Evolutionary conservation across 208 protist species (phyloP).

Genomic region (Plasmodiophora brassicae): DNA sequence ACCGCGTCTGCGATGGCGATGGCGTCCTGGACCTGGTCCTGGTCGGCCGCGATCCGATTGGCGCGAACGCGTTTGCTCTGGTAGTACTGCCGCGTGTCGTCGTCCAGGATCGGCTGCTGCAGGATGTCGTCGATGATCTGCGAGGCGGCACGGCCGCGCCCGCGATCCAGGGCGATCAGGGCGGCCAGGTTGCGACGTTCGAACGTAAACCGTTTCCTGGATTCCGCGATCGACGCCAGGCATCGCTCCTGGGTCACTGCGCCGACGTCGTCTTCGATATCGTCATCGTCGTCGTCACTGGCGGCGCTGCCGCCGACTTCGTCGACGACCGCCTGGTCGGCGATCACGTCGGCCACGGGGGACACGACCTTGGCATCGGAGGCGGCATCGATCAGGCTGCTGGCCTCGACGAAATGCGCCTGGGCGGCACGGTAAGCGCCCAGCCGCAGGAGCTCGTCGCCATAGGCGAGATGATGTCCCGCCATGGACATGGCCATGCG

Average conservation of each 20-base stretch:
- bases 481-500: too few species aligned
- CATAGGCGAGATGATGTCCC: not conserved
- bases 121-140: not conserved
- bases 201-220: not conserved
- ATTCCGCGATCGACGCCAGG: not conserved
- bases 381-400: too few species aligned
- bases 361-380: too few species aligned
- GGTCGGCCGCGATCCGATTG: too few species aligned
- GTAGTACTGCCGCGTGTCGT: not conserved
- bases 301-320: not conserved
- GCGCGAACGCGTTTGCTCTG: not conserved
- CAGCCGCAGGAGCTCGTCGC: not conserved
- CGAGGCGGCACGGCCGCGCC: not conserved
- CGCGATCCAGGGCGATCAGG: not conserved
- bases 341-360: too few species aligned
- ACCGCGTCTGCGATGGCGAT: too few species aligned
- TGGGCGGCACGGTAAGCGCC: not conserved
- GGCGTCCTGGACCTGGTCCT: too few species aligned
- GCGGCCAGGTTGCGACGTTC: slow-evolving; percentile 13
- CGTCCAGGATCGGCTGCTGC: not conserved
- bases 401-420: not conserved
- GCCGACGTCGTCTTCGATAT: not conserved
- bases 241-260: not conserved
- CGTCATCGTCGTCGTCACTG: not conserved
- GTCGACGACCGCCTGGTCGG: not conserved